Conservation (phyloP, 116 monocot genomes). For the Trichopus zeylanicus region DNA sequence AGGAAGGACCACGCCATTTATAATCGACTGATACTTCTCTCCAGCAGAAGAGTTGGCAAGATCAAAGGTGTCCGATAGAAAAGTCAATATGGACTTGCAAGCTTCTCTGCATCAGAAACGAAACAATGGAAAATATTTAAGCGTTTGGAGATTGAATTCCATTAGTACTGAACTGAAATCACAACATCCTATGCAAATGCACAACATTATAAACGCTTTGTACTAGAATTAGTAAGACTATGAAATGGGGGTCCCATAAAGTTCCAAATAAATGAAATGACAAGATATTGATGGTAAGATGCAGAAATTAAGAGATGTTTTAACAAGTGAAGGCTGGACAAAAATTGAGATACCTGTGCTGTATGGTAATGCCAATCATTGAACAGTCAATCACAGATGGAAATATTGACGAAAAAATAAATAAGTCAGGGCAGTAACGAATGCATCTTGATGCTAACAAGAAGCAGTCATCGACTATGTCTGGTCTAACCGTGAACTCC, state of each 20-base stretch:
- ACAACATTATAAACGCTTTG: too few species aligned
- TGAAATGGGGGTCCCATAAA: too few species aligned
- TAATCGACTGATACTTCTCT: conserved; percentile 44
- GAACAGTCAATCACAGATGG: conserved; percentile 66
- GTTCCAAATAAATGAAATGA: too few species aligned
- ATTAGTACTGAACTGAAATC: too few species aligned
- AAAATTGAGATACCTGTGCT: conserved; percentile 52
- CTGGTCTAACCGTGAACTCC: conserved; percentile 94
- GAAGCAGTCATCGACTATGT: conserved; percentile 92
- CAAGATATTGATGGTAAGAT: too few species aligned
- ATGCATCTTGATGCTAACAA: conserved; percentile 97
- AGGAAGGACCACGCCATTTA: conserved; percentile 51
- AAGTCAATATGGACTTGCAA: conserved; percentile 89
- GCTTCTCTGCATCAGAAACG: conserved; percentile 57
- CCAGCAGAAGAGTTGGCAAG: conserved; percentile 63
- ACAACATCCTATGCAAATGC: too few species aligned
- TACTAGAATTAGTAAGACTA: too few species aligned
- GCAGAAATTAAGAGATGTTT: too few species aligned
- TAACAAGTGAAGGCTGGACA: too few species aligned
- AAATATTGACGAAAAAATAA: conserved; percentile 66
- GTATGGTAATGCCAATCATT: conserved; percentile 78
- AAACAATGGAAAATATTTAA: not conserved
- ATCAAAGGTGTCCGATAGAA: conserved; percentile 82
- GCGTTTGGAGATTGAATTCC: too few species aligned
- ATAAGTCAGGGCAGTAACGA: conserved; percentile 86